Conservation (phyloP, 2,329 filamentous ascomycete genomes). For the Raffaelea deltoideospora region DNA sequence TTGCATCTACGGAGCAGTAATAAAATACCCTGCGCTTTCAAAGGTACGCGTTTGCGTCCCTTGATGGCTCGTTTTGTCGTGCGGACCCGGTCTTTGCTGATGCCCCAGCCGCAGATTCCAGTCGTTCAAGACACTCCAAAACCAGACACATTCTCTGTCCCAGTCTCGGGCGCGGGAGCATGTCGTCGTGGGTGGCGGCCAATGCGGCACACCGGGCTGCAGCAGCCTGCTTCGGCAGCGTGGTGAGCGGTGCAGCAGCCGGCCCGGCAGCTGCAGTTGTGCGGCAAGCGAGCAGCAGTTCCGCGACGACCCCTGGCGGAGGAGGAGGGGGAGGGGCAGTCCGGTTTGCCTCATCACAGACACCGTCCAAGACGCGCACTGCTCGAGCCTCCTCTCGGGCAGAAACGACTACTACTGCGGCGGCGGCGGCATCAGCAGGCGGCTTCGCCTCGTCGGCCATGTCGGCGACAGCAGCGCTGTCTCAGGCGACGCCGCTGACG, state of each 20-base stretch:
- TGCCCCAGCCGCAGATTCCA: constrained; percentile 18
- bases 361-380: constrained; percentile 3
- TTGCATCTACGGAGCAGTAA: too few species aligned
- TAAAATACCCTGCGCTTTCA: too few species aligned
- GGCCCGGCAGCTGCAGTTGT: constrained; percentile 1
- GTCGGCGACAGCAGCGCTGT: too few species aligned
- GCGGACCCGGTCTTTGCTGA: too few species aligned
- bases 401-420: neutral
- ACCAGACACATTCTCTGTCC: too few species aligned
- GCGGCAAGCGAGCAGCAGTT: constrained; percentile 1
- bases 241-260: constrained; percentile 6
- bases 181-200: constrained; percentile 9
- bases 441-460: too few species aligned
- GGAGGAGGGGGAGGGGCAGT: neutral
- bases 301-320: neutral
- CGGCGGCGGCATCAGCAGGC: neutral
- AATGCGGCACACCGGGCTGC: constrained; percentile 4
- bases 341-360: constrained; percentile 6
- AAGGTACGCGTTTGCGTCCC: too few species aligned
- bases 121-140: too few species aligned
- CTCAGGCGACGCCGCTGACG: too few species aligned
- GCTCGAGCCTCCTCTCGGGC: constrained; percentile 2
- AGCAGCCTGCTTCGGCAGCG: constrained; percentile 7
- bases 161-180: too few species aligned
- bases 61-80: too few species aligned